Base-by-base conservation (phyloP, 208 protist genomes). In the Wallacemonas sp. region DNA sequence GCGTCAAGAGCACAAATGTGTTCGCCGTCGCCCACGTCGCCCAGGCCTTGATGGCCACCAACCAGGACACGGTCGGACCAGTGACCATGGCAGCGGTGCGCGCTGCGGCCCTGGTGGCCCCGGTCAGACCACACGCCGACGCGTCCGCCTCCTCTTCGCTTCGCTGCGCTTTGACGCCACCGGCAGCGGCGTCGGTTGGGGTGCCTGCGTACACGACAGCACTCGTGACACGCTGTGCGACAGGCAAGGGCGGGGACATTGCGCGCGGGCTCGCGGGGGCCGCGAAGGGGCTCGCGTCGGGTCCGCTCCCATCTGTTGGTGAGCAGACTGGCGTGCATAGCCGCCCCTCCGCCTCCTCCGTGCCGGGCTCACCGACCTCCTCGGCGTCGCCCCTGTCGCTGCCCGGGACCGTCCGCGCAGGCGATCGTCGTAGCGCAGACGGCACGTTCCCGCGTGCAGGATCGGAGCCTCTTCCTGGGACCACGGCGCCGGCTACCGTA, bases 1-100 rank as follows among this genome's bases (percentile, higher is more conserved):
- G 79, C 54, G 73, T 94, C 18, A 89, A 89, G 59, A 72, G 80
- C 41, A 87, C 84, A 11, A 94, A 94, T 44, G 63, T 91, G 41
- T 94, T 94, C 57, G 68, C 82, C 10, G 32, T 76, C 25, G 61
- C 75, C 44, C 73, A 86, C 42, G 71, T 76, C 28, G 49, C 70
- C 57, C 71, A 86, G 62, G 74, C 81, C 20, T 48, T 48, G 31
- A 41, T 32, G 48, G 23, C 49, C 23, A 22, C 49, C 12, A 1
- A 32, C 4, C 48, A 31, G 20, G 33, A 55, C 33, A 41, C 49
- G 16, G 28, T 36, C 11, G 32, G 22, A 33, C 8, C 32, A 25
- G 29, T 55, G 5, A 4, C 48, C n/a, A 55, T 55, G 48, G 48
- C 48, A 14, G 7, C 46, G 36, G 29, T 65, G 39, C 61, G 42